Evolutionary conservation across 2,329 filamentous ascomycete species (phyloP).

Genomic region (Diaporthe eres): DNA sequence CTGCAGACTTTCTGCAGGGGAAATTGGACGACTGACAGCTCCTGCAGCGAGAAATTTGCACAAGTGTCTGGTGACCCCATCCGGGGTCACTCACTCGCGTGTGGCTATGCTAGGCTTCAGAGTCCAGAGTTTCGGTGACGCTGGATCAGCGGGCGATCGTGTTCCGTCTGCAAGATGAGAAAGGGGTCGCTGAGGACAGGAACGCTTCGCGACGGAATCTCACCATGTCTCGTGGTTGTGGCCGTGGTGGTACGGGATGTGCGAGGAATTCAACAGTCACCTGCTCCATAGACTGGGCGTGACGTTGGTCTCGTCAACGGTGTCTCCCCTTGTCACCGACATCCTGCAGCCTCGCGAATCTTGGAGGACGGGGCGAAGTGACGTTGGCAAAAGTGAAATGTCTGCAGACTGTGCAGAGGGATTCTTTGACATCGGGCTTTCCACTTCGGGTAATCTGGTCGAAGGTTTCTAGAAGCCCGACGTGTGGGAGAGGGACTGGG

Average conservation of each 20-base stretch:
- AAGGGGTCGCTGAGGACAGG: conserved; percentile 5
- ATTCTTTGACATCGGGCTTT: conserved; percentile 20
- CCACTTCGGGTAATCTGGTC: conserved; percentile 33
- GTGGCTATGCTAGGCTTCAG: conserved; percentile 31
- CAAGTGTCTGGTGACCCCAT: conserved; percentile 20
- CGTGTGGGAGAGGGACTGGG: conserved; percentile 8
- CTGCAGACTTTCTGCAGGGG: conserved; percentile 43
- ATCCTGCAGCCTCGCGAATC: conserved; percentile 24
- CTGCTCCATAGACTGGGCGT: conserved; percentile 1
- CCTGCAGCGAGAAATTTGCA: conserved; percentile 40
- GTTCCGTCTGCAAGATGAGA: conserved; percentile 32
- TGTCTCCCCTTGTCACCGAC: conserved; percentile 8
- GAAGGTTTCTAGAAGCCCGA: conserved; percentile 41
- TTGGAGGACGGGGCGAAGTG: conserved; percentile 14
- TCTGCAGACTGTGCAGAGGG: conserved; percentile 3
- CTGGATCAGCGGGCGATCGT: conserved; percentile 32
- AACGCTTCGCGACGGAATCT: conserved; percentile 17
- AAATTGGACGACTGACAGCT: conserved; percentile 39
- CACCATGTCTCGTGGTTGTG: conserved; percentile 22
- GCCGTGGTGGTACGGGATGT: conserved; percentile 11
- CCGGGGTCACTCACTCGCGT: conserved; percentile 17
- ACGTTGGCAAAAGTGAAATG: conserved; percentile 16
- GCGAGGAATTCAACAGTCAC: conserved; percentile 8
- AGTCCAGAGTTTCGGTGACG: conserved; percentile 35
- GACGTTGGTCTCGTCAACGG: not conserved